These are phyloP conservation scores for Phytophthora lateralis DNA, from an alignment of 352 stramenopile genomes.

Conservation along the genomic window DNA sequence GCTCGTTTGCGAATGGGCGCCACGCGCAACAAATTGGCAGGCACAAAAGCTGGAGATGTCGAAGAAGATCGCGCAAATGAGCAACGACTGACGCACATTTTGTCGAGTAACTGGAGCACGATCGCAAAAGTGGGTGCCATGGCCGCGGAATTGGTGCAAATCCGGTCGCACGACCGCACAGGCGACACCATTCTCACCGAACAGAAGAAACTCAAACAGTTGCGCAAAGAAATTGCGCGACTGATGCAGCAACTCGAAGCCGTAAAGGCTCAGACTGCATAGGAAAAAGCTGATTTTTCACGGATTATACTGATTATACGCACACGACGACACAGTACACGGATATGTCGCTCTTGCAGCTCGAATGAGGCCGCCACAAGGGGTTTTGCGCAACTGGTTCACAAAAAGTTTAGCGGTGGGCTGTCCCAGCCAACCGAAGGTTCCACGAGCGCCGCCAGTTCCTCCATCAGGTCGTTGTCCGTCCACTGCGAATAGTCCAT, in stretches of 20 bases:
- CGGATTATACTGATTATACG: constrained; percentile 24
- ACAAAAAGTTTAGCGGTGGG: too few species aligned
- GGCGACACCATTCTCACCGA: constrained; percentile 54
- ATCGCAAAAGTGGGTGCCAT: constrained; percentile 69
- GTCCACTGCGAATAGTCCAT: constrained; percentile 39
- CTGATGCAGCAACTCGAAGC: constrained; percentile 60
- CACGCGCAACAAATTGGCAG: constrained; percentile 27
- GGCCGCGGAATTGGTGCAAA: constrained; percentile 50
- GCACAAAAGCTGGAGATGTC: constrained; percentile 17
- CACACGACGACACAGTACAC: constrained; percentile 27
- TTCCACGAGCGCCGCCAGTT: constrained; percentile 38
- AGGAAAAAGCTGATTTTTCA: constrained; percentile 22
- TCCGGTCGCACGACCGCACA: constrained; percentile 55
- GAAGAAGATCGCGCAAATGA: constrained; percentile 56
- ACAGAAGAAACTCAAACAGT: constrained; percentile 57
- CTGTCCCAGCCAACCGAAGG: not conserved
- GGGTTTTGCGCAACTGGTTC: too few species aligned
- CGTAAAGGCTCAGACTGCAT: constrained; percentile 31
- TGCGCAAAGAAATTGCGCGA: constrained; percentile 63
- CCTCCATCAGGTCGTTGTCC: constrained; percentile 50
- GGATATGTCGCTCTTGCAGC: constrained; percentile 2
- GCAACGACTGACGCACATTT: constrained; percentile 46
- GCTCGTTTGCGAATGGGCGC: constrained; percentile 42
- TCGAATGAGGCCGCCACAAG: too few species aligned
- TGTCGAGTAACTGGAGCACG: constrained; percentile 65